Percentiles rank a stretch among this genome's conserved stretches.
phyloP scores from a whole-genome alignment of 805 yeast species.

The Suhomyces pyralidae region DNA sequence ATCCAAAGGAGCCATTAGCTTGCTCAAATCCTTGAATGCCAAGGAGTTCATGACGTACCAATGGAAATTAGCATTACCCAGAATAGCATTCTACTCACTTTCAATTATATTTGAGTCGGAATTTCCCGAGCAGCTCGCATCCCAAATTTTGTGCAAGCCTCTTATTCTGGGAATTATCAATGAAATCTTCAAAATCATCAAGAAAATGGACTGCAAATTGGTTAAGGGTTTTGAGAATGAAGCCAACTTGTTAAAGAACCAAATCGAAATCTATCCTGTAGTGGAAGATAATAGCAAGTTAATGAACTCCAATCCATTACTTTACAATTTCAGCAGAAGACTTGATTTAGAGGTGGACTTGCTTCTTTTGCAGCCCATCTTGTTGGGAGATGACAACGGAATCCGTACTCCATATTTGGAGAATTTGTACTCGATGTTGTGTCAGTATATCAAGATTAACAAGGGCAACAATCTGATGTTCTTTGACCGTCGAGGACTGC shows the following conservation, averaged over 20 bases:
- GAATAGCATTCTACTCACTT: conserved; percentile 74
- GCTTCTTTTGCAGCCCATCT: conserved; percentile 77
- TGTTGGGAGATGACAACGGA: conserved; percentile 84
- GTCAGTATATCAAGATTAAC: conserved; percentile 57
- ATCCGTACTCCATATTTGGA: conserved; percentile 89
- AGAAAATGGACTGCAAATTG: conserved; percentile 72
- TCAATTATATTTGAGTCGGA: conserved; percentile 71
- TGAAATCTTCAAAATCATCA: conserved; percentile 71
- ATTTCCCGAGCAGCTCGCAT: conserved; percentile 53
- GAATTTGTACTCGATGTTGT: conserved; percentile 74
- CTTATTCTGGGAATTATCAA: conserved; percentile 73
- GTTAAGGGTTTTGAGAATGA: conserved; percentile 71
- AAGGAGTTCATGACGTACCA: conserved; percentile 67
- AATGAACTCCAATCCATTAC: conserved; percentile 53
- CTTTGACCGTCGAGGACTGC: conserved; percentile 22
- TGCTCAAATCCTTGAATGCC: conserved; percentile 49
- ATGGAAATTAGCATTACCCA: conserved; percentile 82
- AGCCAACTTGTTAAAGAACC: conserved; percentile 50
- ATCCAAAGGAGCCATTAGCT: conserved; percentile 37
- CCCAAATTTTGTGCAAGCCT: conserved; percentile 81
- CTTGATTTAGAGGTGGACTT: conserved; percentile 65
- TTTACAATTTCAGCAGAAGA: conserved; percentile 60
- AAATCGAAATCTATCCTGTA: conserved; percentile 47
- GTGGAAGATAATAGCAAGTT: conserved; percentile 24
- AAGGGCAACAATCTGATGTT: conserved; percentile 24